Base-by-base conservation (phyloP, 2,329 filamentous ascomycete genomes). In the Trichoderma arundinaceum region DNA sequence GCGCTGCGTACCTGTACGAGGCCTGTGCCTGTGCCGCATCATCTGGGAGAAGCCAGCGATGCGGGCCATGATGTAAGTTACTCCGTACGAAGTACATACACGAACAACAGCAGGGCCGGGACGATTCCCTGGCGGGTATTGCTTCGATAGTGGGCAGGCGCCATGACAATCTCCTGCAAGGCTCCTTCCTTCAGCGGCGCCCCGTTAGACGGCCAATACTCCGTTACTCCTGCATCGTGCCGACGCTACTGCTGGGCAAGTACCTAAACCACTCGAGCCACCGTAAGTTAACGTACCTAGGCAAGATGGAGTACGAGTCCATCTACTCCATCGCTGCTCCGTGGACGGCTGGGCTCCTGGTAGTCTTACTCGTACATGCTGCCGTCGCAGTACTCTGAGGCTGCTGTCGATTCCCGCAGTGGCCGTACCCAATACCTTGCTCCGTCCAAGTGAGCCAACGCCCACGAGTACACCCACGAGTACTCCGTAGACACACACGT, bases 101-200 rank as follows among this genome's bases (percentile, higher is more conserved):
- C 32, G 56, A 28, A 48, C 32, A 49, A 28, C 43, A 48, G 44
- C 43, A 60, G 44, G 57, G 19, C 32, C 51, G 33, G 51, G 22
- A 54, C 22, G 35, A 54, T 54, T 54, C 51, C 51, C 51, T 54
- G 51, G 51, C 28, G 17, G 52, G 7, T 10, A 39, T 13, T 59
- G 56, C 56, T 44, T 59, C 41, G 39, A 59, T 39, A 46, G 59
- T 44, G 41, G 59, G 59, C 49, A 28, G 59, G 28, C 28, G 51
- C 22, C 39, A 38, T 53, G 59, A 38, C 48, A 53, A 44, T 54
- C 49, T 54, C 39, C 49, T 63, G 59, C 59, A 52, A 44, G 59
- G 28, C 59, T 54, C 59, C 59, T 63, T 52, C 58, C 58, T 61
- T 19, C 58, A 28, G 38, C 59, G 28, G 49, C 49, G 48, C 59